Conservation (phyloP, 208 protist genomes). For the Acanthamoeba royreba region DNA sequence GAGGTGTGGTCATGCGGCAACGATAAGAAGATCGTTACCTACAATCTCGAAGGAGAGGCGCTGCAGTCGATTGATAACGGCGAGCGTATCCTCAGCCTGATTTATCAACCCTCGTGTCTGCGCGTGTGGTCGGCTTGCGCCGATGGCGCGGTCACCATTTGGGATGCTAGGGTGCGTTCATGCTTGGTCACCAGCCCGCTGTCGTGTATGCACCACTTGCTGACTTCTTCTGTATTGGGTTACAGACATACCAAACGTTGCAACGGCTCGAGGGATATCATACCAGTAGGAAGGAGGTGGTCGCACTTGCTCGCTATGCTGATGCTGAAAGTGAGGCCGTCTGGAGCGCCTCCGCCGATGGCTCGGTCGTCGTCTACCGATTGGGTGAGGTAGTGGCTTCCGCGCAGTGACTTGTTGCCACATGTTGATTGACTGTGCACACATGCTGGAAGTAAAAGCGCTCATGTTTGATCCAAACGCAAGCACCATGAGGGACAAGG, state of each 20-base stretch:
- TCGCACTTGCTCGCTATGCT: neutral
- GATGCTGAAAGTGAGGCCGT: neutral
- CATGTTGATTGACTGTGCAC: no score
- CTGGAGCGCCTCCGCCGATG: neutral
- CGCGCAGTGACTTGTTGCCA: no score
- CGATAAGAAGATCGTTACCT: neutral
- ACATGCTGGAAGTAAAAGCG: no score
- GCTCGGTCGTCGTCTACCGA: neutral
- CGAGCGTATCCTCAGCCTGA: neutral
- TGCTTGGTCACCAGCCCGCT: no score
- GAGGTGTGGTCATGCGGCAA: slow-evolving; percentile 42
- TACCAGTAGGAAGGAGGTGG: neutral
- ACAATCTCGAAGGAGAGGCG: neutral
- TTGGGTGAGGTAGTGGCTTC: neutral
- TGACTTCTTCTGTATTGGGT: neutral
- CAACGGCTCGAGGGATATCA: neutral
- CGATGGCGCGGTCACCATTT: neutral
- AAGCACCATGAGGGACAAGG: no score
- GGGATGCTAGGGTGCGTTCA: neutral
- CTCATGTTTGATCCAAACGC: no score
- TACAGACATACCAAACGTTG: neutral
- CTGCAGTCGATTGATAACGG: neutral
- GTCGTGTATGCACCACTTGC: no score
- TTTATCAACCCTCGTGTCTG: neutral
- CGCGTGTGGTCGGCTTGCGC: neutral